phyloP scores from a whole-genome alignment of 768 basidiomycete species.

The Tulasnella sp. region DNA sequence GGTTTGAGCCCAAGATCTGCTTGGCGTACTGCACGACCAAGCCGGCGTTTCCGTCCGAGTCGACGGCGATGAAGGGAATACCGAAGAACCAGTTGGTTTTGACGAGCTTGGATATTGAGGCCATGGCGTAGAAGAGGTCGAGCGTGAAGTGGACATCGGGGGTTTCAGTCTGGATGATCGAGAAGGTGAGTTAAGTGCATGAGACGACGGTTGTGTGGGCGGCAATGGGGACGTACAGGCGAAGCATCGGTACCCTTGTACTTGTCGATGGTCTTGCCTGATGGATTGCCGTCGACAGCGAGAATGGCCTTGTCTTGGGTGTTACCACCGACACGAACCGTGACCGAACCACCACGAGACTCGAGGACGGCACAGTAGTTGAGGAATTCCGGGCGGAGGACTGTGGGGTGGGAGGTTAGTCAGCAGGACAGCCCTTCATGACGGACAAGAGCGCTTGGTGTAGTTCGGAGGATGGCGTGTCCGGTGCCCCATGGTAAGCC shows the following conservation, averaged over 20 bases:
- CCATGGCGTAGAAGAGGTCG: constrained; percentile 64
- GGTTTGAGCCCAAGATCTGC: constrained; percentile 57
- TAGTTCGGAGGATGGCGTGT: not conserved
- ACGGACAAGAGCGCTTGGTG: no score
- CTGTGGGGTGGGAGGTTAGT: not conserved
- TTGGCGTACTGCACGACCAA: constrained; percentile 43
- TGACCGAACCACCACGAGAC: constrained; percentile 43
- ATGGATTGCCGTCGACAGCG: not conserved
- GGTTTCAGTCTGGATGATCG: constrained; percentile 52
- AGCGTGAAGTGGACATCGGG: constrained; percentile 60
- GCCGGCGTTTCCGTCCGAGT: constrained; percentile 26
- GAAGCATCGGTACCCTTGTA: constrained; percentile 3
- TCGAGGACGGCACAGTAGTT: constrained; percentile 48
- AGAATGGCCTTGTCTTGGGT: constrained; percentile 43
- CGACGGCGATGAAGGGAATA: constrained; percentile 33
- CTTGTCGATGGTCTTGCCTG: constrained; percentile 19
- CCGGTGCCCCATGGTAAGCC: not conserved
- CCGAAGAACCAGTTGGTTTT: constrained; percentile 61
- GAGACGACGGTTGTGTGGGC: not conserved
- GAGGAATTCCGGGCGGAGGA: constrained; percentile 45
- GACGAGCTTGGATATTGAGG: constrained; percentile 55
- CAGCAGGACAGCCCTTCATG: no score
- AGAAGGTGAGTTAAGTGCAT: not conserved
- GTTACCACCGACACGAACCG: constrained; percentile 53
- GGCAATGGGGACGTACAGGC: not conserved